These are phyloP conservation scores for Ceratocystis eucalypticola DNA, from an alignment of 2,329 filamentous ascomycete species.

Conservation along the genomic window DNA sequence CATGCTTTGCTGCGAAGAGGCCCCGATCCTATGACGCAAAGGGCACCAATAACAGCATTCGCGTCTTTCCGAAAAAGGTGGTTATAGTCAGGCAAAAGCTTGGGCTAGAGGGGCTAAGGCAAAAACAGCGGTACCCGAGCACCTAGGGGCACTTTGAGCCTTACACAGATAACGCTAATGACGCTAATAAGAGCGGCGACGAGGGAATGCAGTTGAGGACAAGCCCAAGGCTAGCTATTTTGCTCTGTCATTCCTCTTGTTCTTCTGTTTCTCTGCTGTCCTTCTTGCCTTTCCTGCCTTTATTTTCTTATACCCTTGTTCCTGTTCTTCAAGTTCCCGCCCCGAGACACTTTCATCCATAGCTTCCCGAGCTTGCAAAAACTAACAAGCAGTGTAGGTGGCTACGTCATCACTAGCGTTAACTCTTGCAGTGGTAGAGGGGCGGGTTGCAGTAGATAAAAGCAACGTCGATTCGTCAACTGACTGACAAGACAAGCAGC, in stretches of 20 bases:
- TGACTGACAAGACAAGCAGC: background rate
- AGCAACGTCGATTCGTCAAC: background rate
- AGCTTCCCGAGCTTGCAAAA: background rate
- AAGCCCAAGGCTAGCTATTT: too few relatives aligned
- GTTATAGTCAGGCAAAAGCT: background rate
- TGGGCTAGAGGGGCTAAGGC: background rate
- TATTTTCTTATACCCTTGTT: background rate
- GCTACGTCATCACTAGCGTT: background rate
- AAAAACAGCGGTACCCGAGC: background rate
- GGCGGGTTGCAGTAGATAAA: background rate
- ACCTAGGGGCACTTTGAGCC: background rate
- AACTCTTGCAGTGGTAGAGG: background rate
- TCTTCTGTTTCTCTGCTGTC: background rate
- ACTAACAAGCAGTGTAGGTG: background rate
- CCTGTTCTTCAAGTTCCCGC: background rate
- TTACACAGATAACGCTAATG: background rate
- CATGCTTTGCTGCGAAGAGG: background rate
- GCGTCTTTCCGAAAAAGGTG: background rate
- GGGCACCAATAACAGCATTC: background rate
- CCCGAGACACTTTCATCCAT: background rate
- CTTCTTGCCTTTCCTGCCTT: background rate
- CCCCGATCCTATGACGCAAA: slow-evolving; percentile 7
- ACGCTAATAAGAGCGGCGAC: background rate
- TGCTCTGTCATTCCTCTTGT: background rate
- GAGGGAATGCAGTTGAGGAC: background rate